Evolutionary conservation across 352 stramenopile species (phyloP).

Genomic region (Globisporangium spiculum): DNA sequence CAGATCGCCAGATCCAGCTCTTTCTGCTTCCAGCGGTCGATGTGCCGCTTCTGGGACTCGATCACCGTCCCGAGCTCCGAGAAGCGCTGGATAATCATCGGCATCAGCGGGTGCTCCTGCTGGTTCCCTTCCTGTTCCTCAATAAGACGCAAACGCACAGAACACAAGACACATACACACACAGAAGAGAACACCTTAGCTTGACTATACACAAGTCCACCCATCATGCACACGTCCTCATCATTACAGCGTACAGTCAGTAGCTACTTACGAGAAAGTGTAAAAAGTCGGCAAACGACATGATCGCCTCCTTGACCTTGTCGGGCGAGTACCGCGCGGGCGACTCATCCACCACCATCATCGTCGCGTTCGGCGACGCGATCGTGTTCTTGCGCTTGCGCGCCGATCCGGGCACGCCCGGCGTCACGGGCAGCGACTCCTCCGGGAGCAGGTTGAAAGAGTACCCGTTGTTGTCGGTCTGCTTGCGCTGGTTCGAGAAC

Average conservation of each 20-base stretch:
- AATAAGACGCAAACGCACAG: constrained; percentile 19
- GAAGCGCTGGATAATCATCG: constrained; percentile 73
- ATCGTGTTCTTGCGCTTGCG: constrained; percentile 29
- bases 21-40: constrained; percentile 84
- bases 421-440: constrained; percentile 21
- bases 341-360: constrained; percentile 32
- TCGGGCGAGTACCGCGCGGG: constrained; percentile 67
- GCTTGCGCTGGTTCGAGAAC: constrained; percentile 29
- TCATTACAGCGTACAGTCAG: background rate
- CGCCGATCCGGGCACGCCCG: constrained; percentile 19
- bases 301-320: constrained; percentile 74
- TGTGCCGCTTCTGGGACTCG: constrained; percentile 83
- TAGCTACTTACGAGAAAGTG: constrained; percentile 71
- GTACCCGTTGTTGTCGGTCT: constrained; percentile 30
- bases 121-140: constrained; percentile 83
- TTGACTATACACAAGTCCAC: background rate
- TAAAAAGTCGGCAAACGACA: constrained; percentile 78
- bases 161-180: constrained; percentile 22
- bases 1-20: constrained; percentile 77
- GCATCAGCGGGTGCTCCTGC: constrained; percentile 69
- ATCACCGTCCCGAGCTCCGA: constrained; percentile 76
- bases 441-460: constrained; percentile 62
- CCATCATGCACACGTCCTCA: background rate
- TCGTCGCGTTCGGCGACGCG: constrained; percentile 17
- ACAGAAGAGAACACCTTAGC: constrained; percentile 34